Conservation (phyloP, 1,284 basidiomycete genomes). For the Pseudozyma thailandica region DNA sequence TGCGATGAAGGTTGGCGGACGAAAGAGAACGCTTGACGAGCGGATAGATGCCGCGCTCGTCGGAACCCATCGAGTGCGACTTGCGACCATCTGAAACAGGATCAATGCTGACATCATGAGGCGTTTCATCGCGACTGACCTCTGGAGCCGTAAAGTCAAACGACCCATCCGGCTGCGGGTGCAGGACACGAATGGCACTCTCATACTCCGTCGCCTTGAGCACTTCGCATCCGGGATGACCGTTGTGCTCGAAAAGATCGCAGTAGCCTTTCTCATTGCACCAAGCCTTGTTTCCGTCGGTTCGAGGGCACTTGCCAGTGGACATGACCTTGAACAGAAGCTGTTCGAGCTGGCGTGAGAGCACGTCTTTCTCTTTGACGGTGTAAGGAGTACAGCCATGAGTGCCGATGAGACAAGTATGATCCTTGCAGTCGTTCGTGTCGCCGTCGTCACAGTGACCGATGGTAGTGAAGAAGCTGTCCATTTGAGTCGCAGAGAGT, state of each 20-base stretch:
- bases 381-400: constrained; percentile 7
- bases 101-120: background rate
- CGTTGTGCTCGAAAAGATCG: constrained; percentile 11
- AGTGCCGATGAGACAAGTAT: constrained; percentile 5
- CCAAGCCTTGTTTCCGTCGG: background rate
- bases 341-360: background rate
- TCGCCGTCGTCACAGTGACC: background rate
- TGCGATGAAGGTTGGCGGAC: too few relatives aligned
- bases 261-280: constrained; percentile 18
- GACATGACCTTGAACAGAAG: constrained; percentile 6
- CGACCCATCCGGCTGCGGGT: constrained; percentile 4
- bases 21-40: background rate
- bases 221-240: background rate
- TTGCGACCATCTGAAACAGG: background rate
- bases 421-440: background rate
- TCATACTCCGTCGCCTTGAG: background rate
- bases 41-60: background rate
- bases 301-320: constrained; percentile 13
- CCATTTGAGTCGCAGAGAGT: background rate
- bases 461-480: too few relatives aligned
- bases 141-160: constrained; percentile 7
- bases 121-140: background rate
- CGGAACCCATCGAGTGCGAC: background rate
- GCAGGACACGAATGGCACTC: background rate
- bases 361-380: constrained; percentile 1